Evolutionary conservation across 1,284 basidiomycete genomes (phyloP).

Genomic region (Neonothopanus nambi): DNA sequence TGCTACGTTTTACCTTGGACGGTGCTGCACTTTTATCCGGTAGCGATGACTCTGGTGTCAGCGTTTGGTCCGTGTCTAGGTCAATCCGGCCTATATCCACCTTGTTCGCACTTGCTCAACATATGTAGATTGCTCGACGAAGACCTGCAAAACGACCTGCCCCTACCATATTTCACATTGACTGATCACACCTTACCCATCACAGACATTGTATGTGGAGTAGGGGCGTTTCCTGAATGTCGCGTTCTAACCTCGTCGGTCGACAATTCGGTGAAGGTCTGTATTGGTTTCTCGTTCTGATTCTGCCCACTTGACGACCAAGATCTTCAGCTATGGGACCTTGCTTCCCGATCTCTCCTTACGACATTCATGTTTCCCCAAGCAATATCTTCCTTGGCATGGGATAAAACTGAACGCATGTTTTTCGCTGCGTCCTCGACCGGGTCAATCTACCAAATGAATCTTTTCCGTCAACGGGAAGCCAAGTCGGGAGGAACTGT

Average conservation of each 20-base stretch:
- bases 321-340: slow-evolving; percentile 71
- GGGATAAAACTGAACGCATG: slow-evolving; percentile 84
- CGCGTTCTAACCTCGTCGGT: slow-evolving; percentile 80
- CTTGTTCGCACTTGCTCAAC: slow-evolving; percentile 4
- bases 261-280: slow-evolving; percentile 92
- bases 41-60: slow-evolving; percentile 86
- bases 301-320: slow-evolving; percentile 9
- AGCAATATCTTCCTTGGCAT: slow-evolving; percentile 66
- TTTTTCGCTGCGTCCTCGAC: slow-evolving; percentile 82
- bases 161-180: slow-evolving; percentile 78
- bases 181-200: slow-evolving; percentile 92
- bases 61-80: slow-evolving; percentile 89
- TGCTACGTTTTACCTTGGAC: slow-evolving; percentile 82
- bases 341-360: slow-evolving; percentile 74
- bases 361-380: slow-evolving; percentile 85
- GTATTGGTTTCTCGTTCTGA: slow-evolving; percentile 15
- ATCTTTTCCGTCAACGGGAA: slow-evolving; percentile 70
- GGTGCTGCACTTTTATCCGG: slow-evolving; percentile 81
- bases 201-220: slow-evolving; percentile 78
- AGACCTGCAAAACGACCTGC: slow-evolving; percentile 65
- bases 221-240: slow-evolving; percentile 78
- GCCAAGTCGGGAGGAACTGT: slow-evolving; percentile 45
- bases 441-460: slow-evolving; percentile 78
- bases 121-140: slow-evolving; percentile 67
- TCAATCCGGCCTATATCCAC: slow-evolving; percentile 40